Evolutionary conservation across 2,329 filamentous ascomycete species (phyloP).

Genomic region (Microdochium bolleyi): DNA sequence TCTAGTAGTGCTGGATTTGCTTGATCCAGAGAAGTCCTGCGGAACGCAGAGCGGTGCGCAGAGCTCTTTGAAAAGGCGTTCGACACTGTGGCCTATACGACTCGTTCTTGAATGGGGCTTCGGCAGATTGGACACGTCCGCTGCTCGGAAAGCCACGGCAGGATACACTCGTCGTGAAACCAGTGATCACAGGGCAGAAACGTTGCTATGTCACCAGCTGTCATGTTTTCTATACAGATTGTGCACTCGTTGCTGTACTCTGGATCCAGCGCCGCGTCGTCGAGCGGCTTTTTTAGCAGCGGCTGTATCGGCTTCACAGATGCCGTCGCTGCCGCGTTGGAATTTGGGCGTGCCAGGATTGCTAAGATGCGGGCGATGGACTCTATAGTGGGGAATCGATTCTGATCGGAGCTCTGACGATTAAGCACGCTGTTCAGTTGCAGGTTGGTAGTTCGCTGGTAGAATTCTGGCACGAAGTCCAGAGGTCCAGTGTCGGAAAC

Average conservation of each 20-base stretch:
- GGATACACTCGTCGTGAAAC: slow-evolving; percentile 81
- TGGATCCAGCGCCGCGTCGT: slow-evolving; percentile 58
- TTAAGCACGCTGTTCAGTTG: slow-evolving; percentile 29
- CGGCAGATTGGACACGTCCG: slow-evolving; percentile 87
- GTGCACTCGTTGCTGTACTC: slow-evolving; percentile 76
- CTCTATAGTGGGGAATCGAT: slow-evolving; percentile 86
- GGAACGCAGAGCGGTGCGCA: neutral
- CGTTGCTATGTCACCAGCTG: slow-evolving; percentile 64
- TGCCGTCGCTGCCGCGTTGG: slow-evolving; percentile 76
- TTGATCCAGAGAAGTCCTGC: neutral
- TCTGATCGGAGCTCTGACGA: slow-evolving; percentile 52
- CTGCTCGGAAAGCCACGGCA: slow-evolving; percentile 79
- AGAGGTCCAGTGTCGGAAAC: slow-evolving; percentile 9
- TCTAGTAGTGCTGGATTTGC: neutral
- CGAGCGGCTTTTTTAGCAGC: slow-evolving; percentile 63
- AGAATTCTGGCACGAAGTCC: slow-evolving; percentile 31
- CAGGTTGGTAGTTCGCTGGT: slow-evolving; percentile 39
- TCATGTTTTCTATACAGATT: slow-evolving; percentile 86
- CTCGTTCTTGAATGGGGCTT: slow-evolving; percentile 39
- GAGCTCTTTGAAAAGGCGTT: neutral
- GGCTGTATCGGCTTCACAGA: slow-evolving; percentile 64
- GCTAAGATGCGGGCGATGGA: slow-evolving; percentile 83
- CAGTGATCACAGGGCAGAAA: slow-evolving; percentile 84
- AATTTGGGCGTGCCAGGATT: slow-evolving; percentile 60
- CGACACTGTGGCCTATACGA: neutral